Conservation (phyloP, 495 filamentous ascomycete genomes). For the Filosporella fistucella region DNA sequence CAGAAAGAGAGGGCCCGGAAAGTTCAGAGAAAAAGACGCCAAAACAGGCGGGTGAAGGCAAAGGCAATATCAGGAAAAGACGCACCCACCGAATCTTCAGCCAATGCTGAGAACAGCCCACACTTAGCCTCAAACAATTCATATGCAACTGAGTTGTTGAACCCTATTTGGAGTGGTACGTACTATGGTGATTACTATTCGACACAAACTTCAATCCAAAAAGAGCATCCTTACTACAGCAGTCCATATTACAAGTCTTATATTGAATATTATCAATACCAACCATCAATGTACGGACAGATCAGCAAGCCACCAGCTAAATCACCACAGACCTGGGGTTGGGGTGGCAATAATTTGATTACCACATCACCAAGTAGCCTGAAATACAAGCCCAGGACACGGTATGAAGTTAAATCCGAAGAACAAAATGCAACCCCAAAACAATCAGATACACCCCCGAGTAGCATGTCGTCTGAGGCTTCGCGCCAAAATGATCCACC, state of each 20-base stretch:
- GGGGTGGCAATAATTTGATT: background rate
- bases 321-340: background rate
- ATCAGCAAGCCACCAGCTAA: background rate
- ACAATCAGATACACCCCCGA: background rate
- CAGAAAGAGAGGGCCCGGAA: background rate
- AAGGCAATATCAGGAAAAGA: background rate
- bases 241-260: background rate
- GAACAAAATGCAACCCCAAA: background rate
- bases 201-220: background rate
- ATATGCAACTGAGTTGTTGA: background rate
- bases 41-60: background rate
- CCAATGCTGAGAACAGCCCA: background rate
- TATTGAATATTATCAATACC: background rate
- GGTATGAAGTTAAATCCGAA: too few species aligned
- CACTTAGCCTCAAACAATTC: background rate
- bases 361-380: background rate
- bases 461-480: background rate
- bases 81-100: background rate
- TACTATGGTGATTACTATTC: background rate
- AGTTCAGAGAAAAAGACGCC: background rate
- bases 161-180: background rate
- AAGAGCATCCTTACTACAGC: background rate
- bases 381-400: background rate
- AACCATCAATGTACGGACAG: background rate
- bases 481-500: background rate